Evolutionary conservation across 2,329 filamentous ascomycete genomes (phyloP).

Genomic region (Pseudopyrenochaeta lycopersici): DNA sequence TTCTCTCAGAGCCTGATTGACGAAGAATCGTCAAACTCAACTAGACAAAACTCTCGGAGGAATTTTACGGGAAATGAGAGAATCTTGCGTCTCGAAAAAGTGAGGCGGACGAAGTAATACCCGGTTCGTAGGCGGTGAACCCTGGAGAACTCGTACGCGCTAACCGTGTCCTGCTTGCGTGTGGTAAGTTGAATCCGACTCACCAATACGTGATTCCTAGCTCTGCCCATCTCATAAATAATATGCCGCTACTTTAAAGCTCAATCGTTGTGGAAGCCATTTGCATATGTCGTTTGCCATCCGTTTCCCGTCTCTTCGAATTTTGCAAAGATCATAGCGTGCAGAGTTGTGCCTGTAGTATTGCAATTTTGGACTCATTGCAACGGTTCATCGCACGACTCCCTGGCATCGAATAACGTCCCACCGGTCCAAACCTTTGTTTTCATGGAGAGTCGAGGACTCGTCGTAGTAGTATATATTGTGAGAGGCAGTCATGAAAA

Average conservation of each 20-base stretch:
- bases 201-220: too few species aligned
- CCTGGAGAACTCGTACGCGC: not conserved
- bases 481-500: not conserved
- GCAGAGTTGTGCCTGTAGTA: too few species aligned
- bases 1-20: not conserved
- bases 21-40: not conserved
- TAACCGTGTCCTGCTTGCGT: slow-evolving; percentile 5
- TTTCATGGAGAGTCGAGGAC: not conserved
- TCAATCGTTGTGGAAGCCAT: too few species aligned
- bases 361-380: not conserved
- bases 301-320: too few species aligned
- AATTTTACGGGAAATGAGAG: not conserved
- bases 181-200: slow-evolving; percentile 4
- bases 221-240: not conserved
- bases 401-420: not conserved
- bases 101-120: slow-evolving; percentile 14
- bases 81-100: not conserved
- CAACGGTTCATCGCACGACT: not conserved
- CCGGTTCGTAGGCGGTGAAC: not conserved
- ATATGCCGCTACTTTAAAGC: too few species aligned
- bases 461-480: not conserved
- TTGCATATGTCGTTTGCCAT: too few species aligned
- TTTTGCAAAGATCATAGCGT: too few species aligned
- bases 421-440: not conserved
- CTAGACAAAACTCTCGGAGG: too few species aligned